These are phyloP conservation scores for Babesia ovis DNA, from an alignment of 169 alveolate species.

Conservation along the genomic window DNA sequence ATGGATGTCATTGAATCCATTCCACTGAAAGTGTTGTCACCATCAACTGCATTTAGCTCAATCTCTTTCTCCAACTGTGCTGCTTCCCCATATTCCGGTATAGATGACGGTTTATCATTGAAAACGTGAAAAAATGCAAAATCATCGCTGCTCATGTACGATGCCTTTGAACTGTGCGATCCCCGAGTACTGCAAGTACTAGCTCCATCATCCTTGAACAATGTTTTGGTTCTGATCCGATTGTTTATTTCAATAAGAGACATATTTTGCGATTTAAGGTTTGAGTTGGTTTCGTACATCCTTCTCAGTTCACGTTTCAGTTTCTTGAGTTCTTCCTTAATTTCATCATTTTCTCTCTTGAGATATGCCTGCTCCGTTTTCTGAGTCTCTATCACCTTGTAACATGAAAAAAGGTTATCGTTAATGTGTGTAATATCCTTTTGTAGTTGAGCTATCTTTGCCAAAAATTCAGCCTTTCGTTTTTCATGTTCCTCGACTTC, in stretches of 20 bases:
- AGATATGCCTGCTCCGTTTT: slow-evolving; percentile 35
- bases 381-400: slow-evolving; percentile 57
- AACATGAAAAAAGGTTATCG: slow-evolving; percentile 53
- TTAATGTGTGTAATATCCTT: slow-evolving; percentile 56
- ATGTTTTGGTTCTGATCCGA: slow-evolving; percentile 51
- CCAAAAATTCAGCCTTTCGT: slow-evolving; percentile 47
- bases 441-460: slow-evolving; percentile 28
- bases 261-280: slow-evolving; percentile 55
- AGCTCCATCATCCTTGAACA: slow-evolving; percentile 33
- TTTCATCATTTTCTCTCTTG: slow-evolving; percentile 31
- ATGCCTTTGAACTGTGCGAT: slow-evolving; percentile 17
- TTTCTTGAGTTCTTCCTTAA: slow-evolving; percentile 21
- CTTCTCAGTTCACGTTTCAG: slow-evolving; percentile 36
- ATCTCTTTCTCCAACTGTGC: not conserved
- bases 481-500: slow-evolving; percentile 55
- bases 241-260: slow-evolving; percentile 65
- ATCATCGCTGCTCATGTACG: slow-evolving; percentile 10
- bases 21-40: not conserved
- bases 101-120: slow-evolving; percentile 9
- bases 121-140: not conserved
- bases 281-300: slow-evolving; percentile 53
- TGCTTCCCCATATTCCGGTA: not conserved
- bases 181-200: slow-evolving; percentile 36
- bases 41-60: not conserved
- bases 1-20: not conserved